These are phyloP conservation scores for Didymosphaeria variabile DNA, from an alignment of 2,329 filamentous ascomycete genomes.

Conservation along the genomic window DNA sequence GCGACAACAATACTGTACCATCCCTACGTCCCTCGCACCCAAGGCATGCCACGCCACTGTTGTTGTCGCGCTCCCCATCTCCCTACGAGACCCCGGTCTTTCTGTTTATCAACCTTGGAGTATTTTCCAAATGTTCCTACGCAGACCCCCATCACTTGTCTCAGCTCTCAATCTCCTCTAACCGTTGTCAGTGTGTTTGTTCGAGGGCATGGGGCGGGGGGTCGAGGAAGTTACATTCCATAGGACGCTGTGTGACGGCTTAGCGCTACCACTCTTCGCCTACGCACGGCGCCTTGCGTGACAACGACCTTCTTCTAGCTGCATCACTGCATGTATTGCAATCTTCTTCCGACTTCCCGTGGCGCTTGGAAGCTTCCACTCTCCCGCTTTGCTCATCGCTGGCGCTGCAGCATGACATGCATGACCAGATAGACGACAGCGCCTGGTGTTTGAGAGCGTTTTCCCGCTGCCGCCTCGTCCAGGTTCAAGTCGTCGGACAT, in stretches of 20 bases:
- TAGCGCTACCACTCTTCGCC: slow-evolving; percentile 28
- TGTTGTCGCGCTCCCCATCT: not conserved
- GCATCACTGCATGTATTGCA: slow-evolving; percentile 36
- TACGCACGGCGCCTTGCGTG: slow-evolving; percentile 40
- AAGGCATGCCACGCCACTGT: slow-evolving; percentile 9
- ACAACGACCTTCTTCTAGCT: slow-evolving; percentile 42
- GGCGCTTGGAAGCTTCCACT: slow-evolving; percentile 27
- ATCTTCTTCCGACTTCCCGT: slow-evolving; percentile 37
- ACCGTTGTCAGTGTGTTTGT: slow-evolving; percentile 24
- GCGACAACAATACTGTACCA: slow-evolving; percentile 16
- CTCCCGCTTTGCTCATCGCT: slow-evolving; percentile 24
- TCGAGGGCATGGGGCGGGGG: slow-evolving; percentile 23
- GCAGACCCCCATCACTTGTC: slow-evolving; percentile 9
- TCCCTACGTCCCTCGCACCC: slow-evolving; percentile 3
- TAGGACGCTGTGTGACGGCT: slow-evolving; percentile 37
- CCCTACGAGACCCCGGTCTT: slow-evolving; percentile 14
- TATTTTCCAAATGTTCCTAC: slow-evolving; percentile 6
- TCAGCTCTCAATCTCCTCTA: slow-evolving; percentile 22
- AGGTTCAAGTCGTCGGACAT: slow-evolving; percentile 25
- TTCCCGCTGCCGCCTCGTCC: slow-evolving; percentile 36
- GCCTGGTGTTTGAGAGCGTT: slow-evolving; percentile 40
- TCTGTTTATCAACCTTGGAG: slow-evolving; percentile 8
- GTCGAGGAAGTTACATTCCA: slow-evolving; percentile 44
- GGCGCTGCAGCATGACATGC: slow-evolving; percentile 34
- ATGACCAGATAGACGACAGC: slow-evolving; percentile 30